Conservation (phyloP, 768 basidiomycete species). For the Leccinum rimulosum region DNA sequence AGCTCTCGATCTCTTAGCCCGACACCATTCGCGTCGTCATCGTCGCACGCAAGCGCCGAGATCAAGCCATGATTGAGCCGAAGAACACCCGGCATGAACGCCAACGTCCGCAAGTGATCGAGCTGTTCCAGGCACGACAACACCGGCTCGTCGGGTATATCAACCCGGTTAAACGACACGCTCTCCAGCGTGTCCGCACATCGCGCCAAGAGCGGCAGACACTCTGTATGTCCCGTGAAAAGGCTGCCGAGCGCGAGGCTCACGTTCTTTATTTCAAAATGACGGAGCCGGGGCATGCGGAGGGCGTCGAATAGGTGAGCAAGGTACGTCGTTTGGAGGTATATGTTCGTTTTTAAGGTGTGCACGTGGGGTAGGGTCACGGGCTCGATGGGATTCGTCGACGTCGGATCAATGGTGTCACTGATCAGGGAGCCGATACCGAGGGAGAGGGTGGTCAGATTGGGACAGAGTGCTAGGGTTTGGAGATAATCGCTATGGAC, state of each 20-base stretch:
- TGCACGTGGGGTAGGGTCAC: slow-evolving; percentile 29
- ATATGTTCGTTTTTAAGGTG: slow-evolving; percentile 26
- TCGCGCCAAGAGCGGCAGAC: slow-evolving; percentile 24
- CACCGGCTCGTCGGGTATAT: slow-evolving; percentile 20
- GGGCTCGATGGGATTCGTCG: slow-evolving; percentile 5
- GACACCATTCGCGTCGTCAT: not conserved
- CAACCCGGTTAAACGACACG: slow-evolving; percentile 21
- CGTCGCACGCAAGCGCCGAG: slow-evolving; percentile 17
- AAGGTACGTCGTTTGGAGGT: slow-evolving; percentile 28
- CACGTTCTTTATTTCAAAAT: slow-evolving; percentile 29
- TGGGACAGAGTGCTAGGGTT: slow-evolving; percentile 24
- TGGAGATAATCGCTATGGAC: slow-evolving; percentile 29
- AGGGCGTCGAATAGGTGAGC: slow-evolving; percentile 25
- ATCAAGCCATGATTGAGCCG: slow-evolving; percentile 33
- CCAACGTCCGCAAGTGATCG: slow-evolving; percentile 14
- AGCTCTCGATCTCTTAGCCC: not conserved
- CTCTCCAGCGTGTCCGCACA: slow-evolving; percentile 30
- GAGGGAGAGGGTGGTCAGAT: slow-evolving; percentile 27
- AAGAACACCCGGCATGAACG: slow-evolving; percentile 26
- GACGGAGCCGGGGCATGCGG: slow-evolving; percentile 23
- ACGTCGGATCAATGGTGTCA: slow-evolving; percentile 12
- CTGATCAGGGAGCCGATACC: slow-evolving; percentile 23
- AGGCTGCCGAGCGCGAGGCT: slow-evolving; percentile 29
- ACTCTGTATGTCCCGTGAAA: slow-evolving; percentile 26
- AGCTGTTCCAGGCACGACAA: slow-evolving; percentile 23